Evolutionary conservation across 2,329 filamentous ascomycete species (phyloP).

Genomic region (Atkinsonella texensis): DNA sequence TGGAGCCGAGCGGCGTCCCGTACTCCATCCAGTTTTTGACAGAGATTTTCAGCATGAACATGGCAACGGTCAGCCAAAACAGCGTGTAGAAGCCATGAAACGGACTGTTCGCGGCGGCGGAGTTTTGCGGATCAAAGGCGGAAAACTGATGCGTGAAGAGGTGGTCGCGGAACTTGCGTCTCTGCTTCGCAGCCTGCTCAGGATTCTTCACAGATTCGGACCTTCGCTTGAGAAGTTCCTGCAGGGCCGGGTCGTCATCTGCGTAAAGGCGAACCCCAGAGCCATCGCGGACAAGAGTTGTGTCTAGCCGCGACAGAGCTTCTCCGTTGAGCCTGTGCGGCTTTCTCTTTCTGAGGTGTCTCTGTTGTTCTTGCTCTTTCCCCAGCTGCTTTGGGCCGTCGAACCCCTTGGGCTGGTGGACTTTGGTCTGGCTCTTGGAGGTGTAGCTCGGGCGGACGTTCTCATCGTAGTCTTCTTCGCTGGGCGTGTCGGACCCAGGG

Average conservation of each 20-base stretch:
- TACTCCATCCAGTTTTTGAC: slow-evolving; percentile 56
- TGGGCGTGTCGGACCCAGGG: slow-evolving; percentile 27
- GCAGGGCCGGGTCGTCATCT: slow-evolving; percentile 18
- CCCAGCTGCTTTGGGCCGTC: background rate
- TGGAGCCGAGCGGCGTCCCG: slow-evolving; percentile 56
- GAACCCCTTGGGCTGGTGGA: background rate
- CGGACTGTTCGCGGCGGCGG: slow-evolving; percentile 49
- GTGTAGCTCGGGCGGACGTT: slow-evolving; percentile 17
- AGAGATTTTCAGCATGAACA: slow-evolving; percentile 55
- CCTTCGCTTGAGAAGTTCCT: slow-evolving; percentile 15
- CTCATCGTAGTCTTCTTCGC: slow-evolving; percentile 35
- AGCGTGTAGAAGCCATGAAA: slow-evolving; percentile 73
- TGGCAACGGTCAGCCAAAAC: slow-evolving; percentile 60
- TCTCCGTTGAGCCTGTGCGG: background rate
- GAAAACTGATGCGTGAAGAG: slow-evolving; percentile 65
- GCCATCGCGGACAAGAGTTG: slow-evolving; percentile 13
- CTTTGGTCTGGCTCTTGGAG: slow-evolving; percentile 4
- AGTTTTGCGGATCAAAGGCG: slow-evolving; percentile 62
- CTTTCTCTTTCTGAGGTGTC: slow-evolving; percentile 1
- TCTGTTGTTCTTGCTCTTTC: background rate
- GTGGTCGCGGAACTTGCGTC: slow-evolving; percentile 31
- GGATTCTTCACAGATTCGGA: slow-evolving; percentile 14
- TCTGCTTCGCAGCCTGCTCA: slow-evolving; percentile 7
- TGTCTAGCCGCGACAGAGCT: background rate
- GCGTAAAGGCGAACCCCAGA: slow-evolving; percentile 15